Evolutionary conservation across 1,284 basidiomycete genomes (phyloP).

Genomic region (Cryptococcus wingfieldii): DNA sequence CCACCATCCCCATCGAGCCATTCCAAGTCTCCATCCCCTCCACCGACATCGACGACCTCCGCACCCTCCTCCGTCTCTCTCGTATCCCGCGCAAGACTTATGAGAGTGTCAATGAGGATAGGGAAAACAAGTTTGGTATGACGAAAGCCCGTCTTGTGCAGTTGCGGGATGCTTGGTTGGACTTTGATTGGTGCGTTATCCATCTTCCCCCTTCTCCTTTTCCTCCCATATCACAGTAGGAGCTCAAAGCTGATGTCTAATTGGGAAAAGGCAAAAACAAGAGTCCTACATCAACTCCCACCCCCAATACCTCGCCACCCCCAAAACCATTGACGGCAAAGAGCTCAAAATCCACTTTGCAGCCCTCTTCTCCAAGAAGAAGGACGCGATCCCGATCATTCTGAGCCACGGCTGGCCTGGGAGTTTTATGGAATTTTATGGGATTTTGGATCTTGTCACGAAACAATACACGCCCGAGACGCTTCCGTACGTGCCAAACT

Average conservation of each 20-base stretch:
- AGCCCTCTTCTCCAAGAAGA: conserved; percentile 29
- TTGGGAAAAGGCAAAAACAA: conserved; percentile 21
- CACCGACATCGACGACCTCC: conserved; percentile 31
- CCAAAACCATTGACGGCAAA: conserved; percentile 24
- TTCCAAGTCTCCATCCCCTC: conserved; percentile 30
- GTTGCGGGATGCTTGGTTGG: conserved; percentile 19
- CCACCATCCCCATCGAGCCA: conserved; percentile 27
- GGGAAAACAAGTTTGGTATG: conserved; percentile 17
- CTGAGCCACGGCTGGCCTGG: conserved; percentile 47
- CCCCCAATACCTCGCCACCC: conserved; percentile 24
- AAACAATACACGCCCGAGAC: conserved; percentile 25
- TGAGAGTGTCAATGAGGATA: conserved; percentile 26
- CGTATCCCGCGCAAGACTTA: conserved; percentile 28
- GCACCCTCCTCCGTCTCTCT: conserved; percentile 21
- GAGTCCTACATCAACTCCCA: conserved; percentile 28
- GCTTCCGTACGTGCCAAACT: too few relatives aligned
- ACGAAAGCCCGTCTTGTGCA: conserved; percentile 17
- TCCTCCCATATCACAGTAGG: too few relatives aligned
- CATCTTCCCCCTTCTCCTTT: too few relatives aligned
- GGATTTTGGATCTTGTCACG: conserved; percentile 27
- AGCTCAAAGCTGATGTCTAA: neutral
- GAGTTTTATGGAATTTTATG: conserved; percentile 39
- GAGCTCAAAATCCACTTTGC: conserved; percentile 40
- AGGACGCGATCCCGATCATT: conserved; percentile 38
- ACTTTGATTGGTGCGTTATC: conserved; percentile 22